Base-by-base conservation (phyloP, 192 early-diverging fungal species). In the Backusella mclennaniae region DNA sequence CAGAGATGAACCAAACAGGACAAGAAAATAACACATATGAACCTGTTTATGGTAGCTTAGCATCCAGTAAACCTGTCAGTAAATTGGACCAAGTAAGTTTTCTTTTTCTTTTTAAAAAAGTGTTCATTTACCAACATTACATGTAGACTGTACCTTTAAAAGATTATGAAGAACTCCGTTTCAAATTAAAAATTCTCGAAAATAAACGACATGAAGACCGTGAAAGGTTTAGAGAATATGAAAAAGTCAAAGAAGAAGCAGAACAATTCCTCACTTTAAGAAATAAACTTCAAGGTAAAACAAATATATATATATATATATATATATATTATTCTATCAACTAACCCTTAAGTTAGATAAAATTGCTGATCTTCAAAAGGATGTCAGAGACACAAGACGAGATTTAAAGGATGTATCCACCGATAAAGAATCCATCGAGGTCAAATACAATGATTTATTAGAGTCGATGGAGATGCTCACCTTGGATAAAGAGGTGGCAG, bases 401-500 rank as follows among this genome's bases (percentile, higher is more conserved):
- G 79, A 85, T 77, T 75, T 90, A 31, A 89, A 90, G 78, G 87
- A 89, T 4, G 75, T 81, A 4, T 41, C 53, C 31, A 44, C 79
- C 6, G 95, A 91, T 76, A 92, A 90, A 71, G 93, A 93, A 26
- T 79, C 82, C 5, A 59, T 87, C 31, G 95, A 96, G 66, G 52
- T 79, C n/a, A 89, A 92, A 75, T 86, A 93, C 66, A 84, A 86
- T 36, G 96, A 97, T 31, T 84, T 91, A 21, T 67, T 88, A 15
- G 96, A 96, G 26, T 83, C 84, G 11, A 86, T 96, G 84, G 96
- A 98, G 79, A 91, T 96, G 83, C 86, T 93, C 73, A 84, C 94
- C 3, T 76, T 98, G 11, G 96, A 98, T 84, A 93, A 93, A 77
- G 96, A 98, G 77, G 90, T 96, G 88, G 95, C 95, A 0, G 96